phyloP scores from a whole-genome alignment of 495 filamentous ascomycete species.

The Podospora sp. region DNA sequence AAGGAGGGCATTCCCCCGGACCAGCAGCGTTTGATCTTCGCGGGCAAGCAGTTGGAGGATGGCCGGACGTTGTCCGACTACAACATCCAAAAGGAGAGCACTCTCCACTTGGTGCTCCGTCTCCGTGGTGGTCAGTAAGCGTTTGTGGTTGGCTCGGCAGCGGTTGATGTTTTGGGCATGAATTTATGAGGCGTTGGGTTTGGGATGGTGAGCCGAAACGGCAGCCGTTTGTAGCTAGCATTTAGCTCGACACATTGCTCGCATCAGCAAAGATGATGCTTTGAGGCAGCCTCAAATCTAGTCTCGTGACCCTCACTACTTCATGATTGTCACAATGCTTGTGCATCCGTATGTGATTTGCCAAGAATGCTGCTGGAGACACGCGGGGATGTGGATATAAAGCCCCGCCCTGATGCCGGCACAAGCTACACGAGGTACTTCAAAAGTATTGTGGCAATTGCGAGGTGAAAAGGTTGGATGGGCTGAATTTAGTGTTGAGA shows the following conservation, averaged over 20 bases:
- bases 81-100: constrained; percentile 94
- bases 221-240: constrained; percentile 8
- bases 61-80: constrained; percentile 83
- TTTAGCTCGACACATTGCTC: constrained; percentile 15
- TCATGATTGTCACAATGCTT: not conserved
- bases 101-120: constrained; percentile 83
- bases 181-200: constrained; percentile 23
- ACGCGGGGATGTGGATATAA: not conserved
- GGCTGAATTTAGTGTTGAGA: too few species aligned
- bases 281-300: constrained; percentile 12
- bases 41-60: constrained; percentile 89
- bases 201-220: constrained; percentile 17
- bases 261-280: constrained; percentile 14
- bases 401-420: not conserved
- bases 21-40: constrained; percentile 88
- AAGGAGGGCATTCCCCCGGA: constrained; percentile 91
- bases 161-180: constrained; percentile 7
- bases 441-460: not conserved
- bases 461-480: not conserved
- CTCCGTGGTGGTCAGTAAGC: constrained; percentile 80
- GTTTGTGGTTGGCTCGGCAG: constrained; percentile 28
- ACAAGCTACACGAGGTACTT: not conserved
- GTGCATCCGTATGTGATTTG: not conserved
- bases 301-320: not conserved
- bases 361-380: not conserved